phyloP scores from a whole-genome alignment of 2,329 filamentous ascomycete genomes.

The Aspergillus felis region DNA sequence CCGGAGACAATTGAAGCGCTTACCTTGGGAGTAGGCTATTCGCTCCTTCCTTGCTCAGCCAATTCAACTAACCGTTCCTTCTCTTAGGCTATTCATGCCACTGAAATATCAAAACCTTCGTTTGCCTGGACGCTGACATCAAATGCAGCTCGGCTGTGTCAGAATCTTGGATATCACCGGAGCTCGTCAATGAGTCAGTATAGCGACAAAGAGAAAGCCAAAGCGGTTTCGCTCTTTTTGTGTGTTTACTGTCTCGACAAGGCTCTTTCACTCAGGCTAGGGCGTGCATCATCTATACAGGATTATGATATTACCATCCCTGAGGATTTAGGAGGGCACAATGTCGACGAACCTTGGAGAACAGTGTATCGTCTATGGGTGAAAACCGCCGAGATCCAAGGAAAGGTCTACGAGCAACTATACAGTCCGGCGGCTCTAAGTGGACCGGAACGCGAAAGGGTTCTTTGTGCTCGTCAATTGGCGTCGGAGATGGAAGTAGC shows the following conservation, averaged over 20 bases:
- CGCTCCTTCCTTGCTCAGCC: background rate
- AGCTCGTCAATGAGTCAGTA: conserved; percentile 25
- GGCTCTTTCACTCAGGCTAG: conserved; percentile 55
- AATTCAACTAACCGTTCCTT: conserved; percentile 3
- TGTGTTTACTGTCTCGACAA: conserved; percentile 58
- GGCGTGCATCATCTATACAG: conserved; percentile 55
- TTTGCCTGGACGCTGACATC: conserved; percentile 62
- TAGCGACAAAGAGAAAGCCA: conserved; percentile 25
- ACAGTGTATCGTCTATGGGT: conserved; percentile 54
- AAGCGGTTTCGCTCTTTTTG: conserved; percentile 51
- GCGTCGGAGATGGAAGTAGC: conserved; percentile 25
- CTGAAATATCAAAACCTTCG: conserved; percentile 60
- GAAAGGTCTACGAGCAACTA: conserved; percentile 56
- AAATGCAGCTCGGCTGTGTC: conserved; percentile 57
- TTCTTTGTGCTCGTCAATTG: conserved; percentile 24
- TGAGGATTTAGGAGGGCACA: conserved; percentile 18
- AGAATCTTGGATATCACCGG: conserved; percentile 59
- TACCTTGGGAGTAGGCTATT: conserved; percentile 50
- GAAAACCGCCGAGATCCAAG: conserved; percentile 53
- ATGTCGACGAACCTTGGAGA: conserved; percentile 35
- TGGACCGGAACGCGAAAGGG: conserved; percentile 23
- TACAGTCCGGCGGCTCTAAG: conserved; percentile 42
- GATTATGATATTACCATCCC: conserved; percentile 57
- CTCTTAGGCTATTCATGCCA: conserved; percentile 55
- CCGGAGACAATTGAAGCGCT: conserved; percentile 57